Evolutionary conservation across 192 early-diverging fungal species (phyloP), one percentile per base, ranked within the genome.

Genomic region (Coemansia sp.): DNA sequence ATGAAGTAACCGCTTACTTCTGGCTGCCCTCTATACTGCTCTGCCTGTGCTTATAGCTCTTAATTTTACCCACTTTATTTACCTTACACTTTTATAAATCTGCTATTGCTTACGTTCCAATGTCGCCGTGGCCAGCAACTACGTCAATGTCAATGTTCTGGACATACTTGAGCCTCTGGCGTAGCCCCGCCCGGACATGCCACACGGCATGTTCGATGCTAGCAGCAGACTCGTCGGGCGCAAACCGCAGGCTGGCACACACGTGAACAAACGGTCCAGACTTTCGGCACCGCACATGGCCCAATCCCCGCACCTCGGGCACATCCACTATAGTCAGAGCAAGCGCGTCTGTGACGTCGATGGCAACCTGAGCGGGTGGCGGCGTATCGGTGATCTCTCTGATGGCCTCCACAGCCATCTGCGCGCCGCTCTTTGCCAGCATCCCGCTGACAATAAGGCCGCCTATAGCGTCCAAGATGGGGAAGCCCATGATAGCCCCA

Each of bases 381-480:
- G 76, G 70, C 9, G 76, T 68, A 53, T 88, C 87, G 4, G 77
- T 65, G 52, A 88, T 70, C 56, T 87, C 82, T 29, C 67, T 32
- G 21, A 85, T 36, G 1, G 85, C 74, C 5, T 84, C 84, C 24
- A 71, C 38, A 11, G 73, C 68, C 66, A 87, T 77, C 9, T 82
- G 60, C 11, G 78, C 27, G 18, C 88, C 88, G 54, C 82, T 88
- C 65, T 83, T 83, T 17, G 87, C 64, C 53, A 91, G 79, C 83
- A 92, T 84, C 22, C 82, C 86, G 17, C 87, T 82, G 3, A 94
- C 90, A 0, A 90, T 62, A 10, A 92, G 64, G 5, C 90, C 90
- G 24, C 92, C 89, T 3, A 92, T 43, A 0, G 92, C 88, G 63
- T 94, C 92, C 14, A 92, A 62, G 42, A 87, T 73, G 12, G 85